Conservation (phyloP, 2,329 filamentous ascomycete genomes). For the Chaetomium sp. region DNA sequence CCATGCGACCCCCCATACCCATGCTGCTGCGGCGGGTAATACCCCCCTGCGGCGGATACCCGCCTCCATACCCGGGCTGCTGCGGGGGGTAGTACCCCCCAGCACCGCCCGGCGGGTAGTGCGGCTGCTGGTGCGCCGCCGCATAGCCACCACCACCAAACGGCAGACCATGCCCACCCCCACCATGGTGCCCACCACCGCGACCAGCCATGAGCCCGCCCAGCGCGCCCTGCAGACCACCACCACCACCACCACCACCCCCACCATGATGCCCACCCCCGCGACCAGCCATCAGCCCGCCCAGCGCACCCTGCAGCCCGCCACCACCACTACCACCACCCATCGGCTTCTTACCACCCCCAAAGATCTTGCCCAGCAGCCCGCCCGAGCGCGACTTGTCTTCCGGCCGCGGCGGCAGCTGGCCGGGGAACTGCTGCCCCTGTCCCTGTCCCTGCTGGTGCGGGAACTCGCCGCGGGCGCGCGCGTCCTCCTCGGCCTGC, state of each 20-base stretch:
- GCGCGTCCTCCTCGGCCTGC: conserved; percentile 80
- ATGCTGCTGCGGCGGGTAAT: conserved; percentile 4
- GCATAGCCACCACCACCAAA: neutral
- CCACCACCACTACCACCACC: conserved; percentile 37
- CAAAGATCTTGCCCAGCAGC: conserved; percentile 55
- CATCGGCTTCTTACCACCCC: conserved; percentile 50
- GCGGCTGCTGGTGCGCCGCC: neutral
- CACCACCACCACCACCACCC: conserved; percentile 37
- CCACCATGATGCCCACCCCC: conserved; percentile 27
- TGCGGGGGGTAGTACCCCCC: conserved; percentile 3
- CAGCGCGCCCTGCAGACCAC: conserved; percentile 34
- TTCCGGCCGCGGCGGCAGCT: conserved; percentile 47
- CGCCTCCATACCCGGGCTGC: conserved; percentile 5
- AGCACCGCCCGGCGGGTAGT: neutral
- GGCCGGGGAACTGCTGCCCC: conserved; percentile 40
- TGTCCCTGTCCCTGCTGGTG: conserved; percentile 19
- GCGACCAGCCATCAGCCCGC: conserved; percentile 23
- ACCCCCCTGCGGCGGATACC: conserved; percentile 1
- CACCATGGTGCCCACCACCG: conserved; percentile 7
- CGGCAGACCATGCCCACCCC: conserved; percentile 18
- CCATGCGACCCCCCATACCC: conserved; percentile 35
- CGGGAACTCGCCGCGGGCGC: conserved; percentile 44
- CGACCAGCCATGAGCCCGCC: conserved; percentile 20
- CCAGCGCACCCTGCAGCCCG: conserved; percentile 35
- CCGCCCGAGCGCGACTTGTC: conserved; percentile 1